Percentiles rank a stretch among this genome's conserved stretches.
These are phyloP conservation scores for Solanum hybrid DNA, from an alignment of 305 asterid genomes.

Conservation along the genomic window DNA sequence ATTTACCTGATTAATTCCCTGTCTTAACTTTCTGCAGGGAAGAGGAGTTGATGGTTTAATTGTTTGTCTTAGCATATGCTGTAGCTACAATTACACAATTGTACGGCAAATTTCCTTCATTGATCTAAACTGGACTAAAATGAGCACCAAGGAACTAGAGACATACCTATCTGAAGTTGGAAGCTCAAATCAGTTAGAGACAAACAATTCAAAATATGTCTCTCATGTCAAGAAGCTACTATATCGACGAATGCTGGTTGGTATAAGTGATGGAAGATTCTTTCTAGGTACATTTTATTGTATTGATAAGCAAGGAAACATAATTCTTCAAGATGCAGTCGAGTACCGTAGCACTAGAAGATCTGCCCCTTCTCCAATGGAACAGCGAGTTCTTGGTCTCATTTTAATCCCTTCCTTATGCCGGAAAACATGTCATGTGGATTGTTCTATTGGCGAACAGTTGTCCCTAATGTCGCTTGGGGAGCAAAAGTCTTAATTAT, in stretches of 20 bases:
- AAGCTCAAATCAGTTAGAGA: constrained; percentile 20
- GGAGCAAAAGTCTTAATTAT: not conserved
- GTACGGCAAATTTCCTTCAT: not conserved
- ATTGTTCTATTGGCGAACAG: constrained; percentile 69
- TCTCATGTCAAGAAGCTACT: constrained; percentile 50
- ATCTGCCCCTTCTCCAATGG: constrained; percentile 69
- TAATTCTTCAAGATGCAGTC: constrained; percentile 83
- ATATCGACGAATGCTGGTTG: constrained; percentile 51
- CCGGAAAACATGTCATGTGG: constrained; percentile 69
- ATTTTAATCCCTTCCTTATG: constrained; percentile 76
- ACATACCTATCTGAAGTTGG: constrained; percentile 3
- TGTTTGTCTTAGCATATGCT: not conserved
- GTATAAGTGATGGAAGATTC: constrained; percentile 76
- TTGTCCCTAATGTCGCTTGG: constrained; percentile 46
- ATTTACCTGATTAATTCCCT: not conserved
- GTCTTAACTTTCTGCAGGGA: not conserved
- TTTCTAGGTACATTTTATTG: constrained; percentile 74
- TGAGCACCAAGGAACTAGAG: not conserved
- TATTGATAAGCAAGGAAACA: constrained; percentile 86
- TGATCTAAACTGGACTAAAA: not conserved
- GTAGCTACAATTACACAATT: not conserved
- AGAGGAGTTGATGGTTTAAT: not conserved
- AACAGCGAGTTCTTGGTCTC: constrained; percentile 78
- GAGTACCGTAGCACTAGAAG: constrained; percentile 80
- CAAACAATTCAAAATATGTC: constrained; percentile 24